Percentiles rank a stretch among this genome's conserved stretches.
Conservation (phyloP, 805 yeast genomes). For the Kodamaea nitidulidarum region DNA sequence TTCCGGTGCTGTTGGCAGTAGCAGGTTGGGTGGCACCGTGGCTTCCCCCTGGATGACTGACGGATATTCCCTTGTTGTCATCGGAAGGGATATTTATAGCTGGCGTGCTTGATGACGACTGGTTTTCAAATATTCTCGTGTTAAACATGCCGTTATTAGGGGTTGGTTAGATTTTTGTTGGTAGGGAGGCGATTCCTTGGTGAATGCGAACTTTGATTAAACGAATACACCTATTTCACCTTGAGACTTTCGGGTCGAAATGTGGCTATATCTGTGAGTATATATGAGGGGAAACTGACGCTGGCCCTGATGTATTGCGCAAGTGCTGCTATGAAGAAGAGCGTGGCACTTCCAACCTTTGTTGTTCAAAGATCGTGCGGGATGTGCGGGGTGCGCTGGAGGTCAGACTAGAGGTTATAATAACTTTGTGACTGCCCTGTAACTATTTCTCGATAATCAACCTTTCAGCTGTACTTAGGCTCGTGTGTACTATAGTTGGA, state of each 20-base stretch:
- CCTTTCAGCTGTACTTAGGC: background rate
- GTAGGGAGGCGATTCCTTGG: slow-evolving; percentile 4
- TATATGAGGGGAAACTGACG: background rate
- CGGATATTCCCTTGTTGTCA: slow-evolving; percentile 2
- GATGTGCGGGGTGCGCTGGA: background rate
- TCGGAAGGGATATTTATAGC: slow-evolving; percentile 27
- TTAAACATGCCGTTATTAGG: slow-evolving; percentile 30
- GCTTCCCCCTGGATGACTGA: background rate
- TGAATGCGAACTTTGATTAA: slow-evolving; percentile 3
- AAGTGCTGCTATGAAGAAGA: background rate
- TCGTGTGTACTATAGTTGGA: background rate
- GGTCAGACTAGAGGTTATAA: background rate
- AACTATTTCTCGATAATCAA: background rate
- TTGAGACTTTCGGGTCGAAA: background rate
- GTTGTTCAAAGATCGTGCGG: background rate
- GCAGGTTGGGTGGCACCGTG: slow-evolving; percentile 5
- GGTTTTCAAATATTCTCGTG: slow-evolving; percentile 39
- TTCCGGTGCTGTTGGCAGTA: slow-evolving; percentile 11
- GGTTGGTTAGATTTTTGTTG: slow-evolving; percentile 3
- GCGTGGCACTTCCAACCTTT: background rate
- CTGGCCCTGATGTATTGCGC: background rate
- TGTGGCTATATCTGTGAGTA: background rate
- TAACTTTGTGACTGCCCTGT: background rate
- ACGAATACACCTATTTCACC: background rate
- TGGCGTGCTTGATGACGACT: slow-evolving; percentile 20